phyloP scores from a whole-genome alignment of 106 monocot species.

The Vanilla planifolia region DNA sequence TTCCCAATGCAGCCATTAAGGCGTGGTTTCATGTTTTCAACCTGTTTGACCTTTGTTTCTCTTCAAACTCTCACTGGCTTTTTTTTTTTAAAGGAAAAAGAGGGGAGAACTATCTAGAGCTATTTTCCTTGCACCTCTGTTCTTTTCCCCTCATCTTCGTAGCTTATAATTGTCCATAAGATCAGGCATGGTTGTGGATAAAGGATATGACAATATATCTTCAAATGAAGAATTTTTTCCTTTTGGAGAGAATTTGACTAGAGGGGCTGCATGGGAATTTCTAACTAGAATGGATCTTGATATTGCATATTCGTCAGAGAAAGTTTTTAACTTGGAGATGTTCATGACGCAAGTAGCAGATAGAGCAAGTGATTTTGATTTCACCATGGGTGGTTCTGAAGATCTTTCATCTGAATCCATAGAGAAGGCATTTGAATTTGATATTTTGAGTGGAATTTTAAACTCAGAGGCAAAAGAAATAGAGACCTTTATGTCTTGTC shows the following conservation, averaged over 20 bases:
- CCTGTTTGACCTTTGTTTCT: no score
- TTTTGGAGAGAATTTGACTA: conserved; percentile 10
- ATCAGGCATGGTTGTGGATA: conserved; percentile 12
- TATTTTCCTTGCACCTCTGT: no score
- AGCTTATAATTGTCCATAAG: not conserved
- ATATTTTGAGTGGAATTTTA: conserved; percentile 50
- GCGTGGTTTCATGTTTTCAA: no score
- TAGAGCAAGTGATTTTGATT: conserved; percentile 42
- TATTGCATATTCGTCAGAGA: conserved; percentile 50
- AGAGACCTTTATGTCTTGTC: conserved; percentile 40
- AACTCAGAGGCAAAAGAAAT: conserved; percentile 66
- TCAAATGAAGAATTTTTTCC: conserved; percentile 4
- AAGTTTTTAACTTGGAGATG: conserved; percentile 53
- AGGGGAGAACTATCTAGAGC: no score
- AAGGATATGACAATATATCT: conserved; percentile 1
- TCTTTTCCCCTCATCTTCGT: not conserved
- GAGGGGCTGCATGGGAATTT: conserved; percentile 12
- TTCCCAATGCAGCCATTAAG: no score
- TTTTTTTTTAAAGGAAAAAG: no score
- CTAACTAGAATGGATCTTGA: conserved; percentile 43
- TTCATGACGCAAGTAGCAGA: conserved; percentile 42
- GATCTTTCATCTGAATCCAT: conserved; percentile 19
- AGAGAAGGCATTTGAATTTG: conserved; percentile 56
- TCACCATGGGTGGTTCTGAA: conserved; percentile 18
- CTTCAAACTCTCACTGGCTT: no score